Evolutionary conservation across 2,329 filamentous ascomycete genomes (phyloP).

Genomic region (Corniculantispora saksenae): DNA sequence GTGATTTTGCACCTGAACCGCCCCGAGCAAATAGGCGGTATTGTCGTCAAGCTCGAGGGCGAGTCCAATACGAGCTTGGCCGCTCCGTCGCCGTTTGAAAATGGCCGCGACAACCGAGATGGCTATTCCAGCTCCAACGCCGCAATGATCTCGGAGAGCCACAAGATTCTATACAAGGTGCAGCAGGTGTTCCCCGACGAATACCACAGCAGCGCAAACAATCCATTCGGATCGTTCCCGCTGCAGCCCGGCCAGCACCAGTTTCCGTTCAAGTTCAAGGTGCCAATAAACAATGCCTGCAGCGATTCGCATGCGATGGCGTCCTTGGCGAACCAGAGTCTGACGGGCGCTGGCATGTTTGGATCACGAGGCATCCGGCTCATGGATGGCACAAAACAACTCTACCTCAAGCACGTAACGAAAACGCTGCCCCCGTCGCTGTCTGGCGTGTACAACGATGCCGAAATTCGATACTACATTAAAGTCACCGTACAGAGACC

Average conservation of each 20-base stretch:
- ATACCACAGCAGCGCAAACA: conserved; percentile 41
- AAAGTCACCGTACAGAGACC: conserved; percentile 95
- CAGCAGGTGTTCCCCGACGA: conserved; percentile 71
- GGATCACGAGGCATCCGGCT: conserved; percentile 51
- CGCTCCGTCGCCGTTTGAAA: conserved; percentile 44
- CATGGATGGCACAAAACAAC: conserved; percentile 64
- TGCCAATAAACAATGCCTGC: conserved; percentile 76
- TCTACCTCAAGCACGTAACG: conserved; percentile 72
- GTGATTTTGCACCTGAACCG: conserved; percentile 60
- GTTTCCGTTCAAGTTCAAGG: conserved; percentile 77
- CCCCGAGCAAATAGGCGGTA: conserved; percentile 68
- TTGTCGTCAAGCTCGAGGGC: conserved; percentile 82
- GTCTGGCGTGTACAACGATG: conserved; percentile 81
- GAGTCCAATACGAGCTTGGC: conserved; percentile 69
- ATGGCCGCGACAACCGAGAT: conserved; percentile 40
- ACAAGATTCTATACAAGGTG: conserved; percentile 75
- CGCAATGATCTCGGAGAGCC: conserved; percentile 54
- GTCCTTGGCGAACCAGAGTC: conserved; percentile 46
- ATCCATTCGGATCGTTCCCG: conserved; percentile 52
- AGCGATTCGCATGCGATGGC: conserved; percentile 54
- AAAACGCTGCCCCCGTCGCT: conserved; percentile 86
- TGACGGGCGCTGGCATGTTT: conserved; percentile 56
- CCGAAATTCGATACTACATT: conserved; percentile 90
- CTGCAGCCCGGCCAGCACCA: conserved; percentile 70
- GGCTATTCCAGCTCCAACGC: conserved; percentile 29